Evolutionary conservation across 352 stramenopile species (phyloP).

Genomic region (Globisporangium lucens): DNA sequence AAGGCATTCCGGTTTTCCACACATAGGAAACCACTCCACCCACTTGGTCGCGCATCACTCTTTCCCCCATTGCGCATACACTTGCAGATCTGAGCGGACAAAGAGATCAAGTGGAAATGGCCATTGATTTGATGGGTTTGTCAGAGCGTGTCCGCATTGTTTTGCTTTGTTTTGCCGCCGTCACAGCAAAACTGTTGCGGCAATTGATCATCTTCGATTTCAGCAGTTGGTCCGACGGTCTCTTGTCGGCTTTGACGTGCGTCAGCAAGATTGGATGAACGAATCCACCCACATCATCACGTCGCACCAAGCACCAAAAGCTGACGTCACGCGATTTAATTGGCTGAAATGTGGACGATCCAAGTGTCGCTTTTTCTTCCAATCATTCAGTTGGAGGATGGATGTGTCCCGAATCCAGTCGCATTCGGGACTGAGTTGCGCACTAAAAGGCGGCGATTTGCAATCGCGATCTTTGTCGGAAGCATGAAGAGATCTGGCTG

Average conservation of each 20-base stretch:
- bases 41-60: not conserved
- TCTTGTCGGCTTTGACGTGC: not conserved
- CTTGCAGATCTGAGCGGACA: not conserved
- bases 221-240: slow-evolving; percentile 3
- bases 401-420: not conserved
- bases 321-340: not conserved
- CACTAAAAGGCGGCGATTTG: not conserved
- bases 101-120: not conserved
- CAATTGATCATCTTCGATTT: not conserved
- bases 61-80: slow-evolving; percentile 1
- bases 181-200: not conserved
- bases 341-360: not conserved
- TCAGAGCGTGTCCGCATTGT: not conserved
- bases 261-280: not conserved
- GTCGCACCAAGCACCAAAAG: slow-evolving; percentile 14
- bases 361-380: not conserved
- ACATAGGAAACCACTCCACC: not conserved
- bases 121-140: not conserved
- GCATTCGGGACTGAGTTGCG: not conserved
- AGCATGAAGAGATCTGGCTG: too few species aligned
- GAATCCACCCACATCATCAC: slow-evolving; percentile 2
- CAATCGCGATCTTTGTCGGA: too few species aligned
- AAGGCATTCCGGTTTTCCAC: slow-evolving; percentile 7
- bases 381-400: not conserved
- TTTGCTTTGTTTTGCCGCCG: not conserved